phyloP scores from a whole-genome alignment of 2,329 filamentous ascomycete species.

The Dichotomopilus funicola region DNA sequence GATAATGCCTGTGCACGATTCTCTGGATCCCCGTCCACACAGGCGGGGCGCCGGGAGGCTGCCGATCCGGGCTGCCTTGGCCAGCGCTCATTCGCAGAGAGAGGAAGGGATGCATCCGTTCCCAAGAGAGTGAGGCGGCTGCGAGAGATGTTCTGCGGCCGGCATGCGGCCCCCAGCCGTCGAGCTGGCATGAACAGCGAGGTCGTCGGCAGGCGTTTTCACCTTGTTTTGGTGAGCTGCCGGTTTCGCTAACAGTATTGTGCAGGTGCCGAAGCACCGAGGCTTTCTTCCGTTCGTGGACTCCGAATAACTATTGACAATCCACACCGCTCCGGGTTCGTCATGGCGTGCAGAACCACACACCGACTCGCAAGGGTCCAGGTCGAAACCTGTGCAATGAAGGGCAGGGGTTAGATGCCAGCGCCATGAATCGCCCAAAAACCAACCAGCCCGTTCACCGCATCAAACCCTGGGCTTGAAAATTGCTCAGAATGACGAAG shows the following conservation, averaged over 20 bases:
- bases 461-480: not conserved
- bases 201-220: not conserved
- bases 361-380: not conserved
- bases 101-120: not conserved
- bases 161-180: constrained; percentile 16
- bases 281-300: not conserved
- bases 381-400: not conserved
- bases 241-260: not conserved
- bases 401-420: not conserved
- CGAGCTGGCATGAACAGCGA: not conserved
- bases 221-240: too few species aligned
- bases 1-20: constrained; percentile 9
- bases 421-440: not conserved
- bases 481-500: too few species aligned
- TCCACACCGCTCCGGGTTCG: constrained; percentile 1
- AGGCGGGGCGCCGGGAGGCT: not conserved
- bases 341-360: constrained; percentile 1
- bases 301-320: not conserved
- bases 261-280: not conserved
- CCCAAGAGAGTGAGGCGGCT: constrained; percentile 13
- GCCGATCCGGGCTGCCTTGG: constrained; percentile 2
- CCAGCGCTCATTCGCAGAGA: not conserved
- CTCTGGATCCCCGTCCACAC: not conserved
- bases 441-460: not conserved
- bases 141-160: constrained; percentile 20